phyloP scores from a whole-genome alignment of 192 early-diverging fungal species.

The Lobosporangium transversale region DNA sequence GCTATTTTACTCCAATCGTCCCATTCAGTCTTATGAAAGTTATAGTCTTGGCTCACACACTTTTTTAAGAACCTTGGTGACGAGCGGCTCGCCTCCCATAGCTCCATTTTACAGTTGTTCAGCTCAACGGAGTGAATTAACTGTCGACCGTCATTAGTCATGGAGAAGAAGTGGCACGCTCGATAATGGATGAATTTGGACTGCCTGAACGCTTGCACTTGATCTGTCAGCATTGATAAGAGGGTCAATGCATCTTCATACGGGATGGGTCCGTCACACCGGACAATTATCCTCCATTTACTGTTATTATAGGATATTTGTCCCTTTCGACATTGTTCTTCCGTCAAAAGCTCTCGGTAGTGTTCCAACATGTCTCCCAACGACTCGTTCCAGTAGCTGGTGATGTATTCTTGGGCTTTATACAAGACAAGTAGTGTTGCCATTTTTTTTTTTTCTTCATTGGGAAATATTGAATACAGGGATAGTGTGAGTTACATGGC shows the following conservation, averaged over 20 bases:
- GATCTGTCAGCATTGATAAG: background rate
- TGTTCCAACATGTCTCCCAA: background rate
- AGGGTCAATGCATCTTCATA: background rate
- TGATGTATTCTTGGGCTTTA: no score
- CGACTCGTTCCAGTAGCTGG: background rate
- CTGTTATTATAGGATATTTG: background rate
- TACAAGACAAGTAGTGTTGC: no score
- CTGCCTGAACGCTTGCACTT: no score
- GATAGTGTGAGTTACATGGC: no score
- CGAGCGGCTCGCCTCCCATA: background rate
- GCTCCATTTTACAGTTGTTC: background rate
- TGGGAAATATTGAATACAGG: no score
- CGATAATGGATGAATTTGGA: background rate
- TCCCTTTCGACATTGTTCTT: background rate
- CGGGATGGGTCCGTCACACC: background rate
- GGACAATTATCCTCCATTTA: background rate
- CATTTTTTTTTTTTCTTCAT: no score
- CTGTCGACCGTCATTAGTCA: background rate
- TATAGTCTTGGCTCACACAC: background rate
- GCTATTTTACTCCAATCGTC: background rate
- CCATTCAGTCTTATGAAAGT: background rate
- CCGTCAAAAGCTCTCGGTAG: background rate
- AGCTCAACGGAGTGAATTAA: background rate
- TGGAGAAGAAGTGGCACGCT: background rate
- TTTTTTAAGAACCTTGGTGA: background rate